phyloP scores from a whole-genome alignment of 1,139 yeast species.

The Wickerhamiella infanticola region DNA sequence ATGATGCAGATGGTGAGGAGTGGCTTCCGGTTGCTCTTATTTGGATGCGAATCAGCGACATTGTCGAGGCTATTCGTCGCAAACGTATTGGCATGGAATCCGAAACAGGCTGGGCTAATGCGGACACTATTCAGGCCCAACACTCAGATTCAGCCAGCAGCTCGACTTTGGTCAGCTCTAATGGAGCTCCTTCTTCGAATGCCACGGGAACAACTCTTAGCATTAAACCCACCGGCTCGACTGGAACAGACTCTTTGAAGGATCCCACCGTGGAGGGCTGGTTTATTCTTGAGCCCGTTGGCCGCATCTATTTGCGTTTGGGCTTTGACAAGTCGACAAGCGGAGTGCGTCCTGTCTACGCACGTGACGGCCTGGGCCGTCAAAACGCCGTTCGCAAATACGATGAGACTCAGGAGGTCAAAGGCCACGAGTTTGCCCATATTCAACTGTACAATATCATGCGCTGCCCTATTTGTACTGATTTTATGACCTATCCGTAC shows the following conservation, averaged over 20 bases:
- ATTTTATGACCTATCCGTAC: slow-evolving; percentile 65
- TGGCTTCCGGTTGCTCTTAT: slow-evolving; percentile 82
- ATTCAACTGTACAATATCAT: slow-evolving; percentile 90
- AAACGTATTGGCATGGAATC: slow-evolving; percentile 67
- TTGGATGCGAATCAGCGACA: slow-evolving; percentile 81
- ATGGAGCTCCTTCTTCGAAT: not conserved
- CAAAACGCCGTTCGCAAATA: slow-evolving; percentile 90
- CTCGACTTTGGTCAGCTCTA: not conserved
- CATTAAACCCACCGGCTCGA: not conserved
- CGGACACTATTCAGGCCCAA: slow-evolving; percentile 30
- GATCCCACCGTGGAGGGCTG: slow-evolving; percentile 45
- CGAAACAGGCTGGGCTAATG: slow-evolving; percentile 82
- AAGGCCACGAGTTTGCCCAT: slow-evolving; percentile 93
- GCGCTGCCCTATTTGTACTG: slow-evolving; percentile 96
- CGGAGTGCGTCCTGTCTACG: slow-evolving; percentile 29
- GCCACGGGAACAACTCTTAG: not conserved
- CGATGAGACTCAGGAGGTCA: slow-evolving; percentile 88
- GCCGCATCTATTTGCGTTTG: slow-evolving; percentile 63
- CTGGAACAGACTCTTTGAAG: not conserved
- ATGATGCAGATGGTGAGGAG: slow-evolving; percentile 55
- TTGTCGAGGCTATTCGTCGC: slow-evolving; percentile 87
- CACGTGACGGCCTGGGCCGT: slow-evolving; percentile 67
- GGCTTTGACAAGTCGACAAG: slow-evolving; percentile 62
- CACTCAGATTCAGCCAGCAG: not conserved
- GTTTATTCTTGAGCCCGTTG: slow-evolving; percentile 88